A percentile compares a stretch with the other conserved stretches of the same genome.
Conservation (phyloP, 371 early-diverging fungal genomes). For the Phascolomyces articulosus region DNA sequence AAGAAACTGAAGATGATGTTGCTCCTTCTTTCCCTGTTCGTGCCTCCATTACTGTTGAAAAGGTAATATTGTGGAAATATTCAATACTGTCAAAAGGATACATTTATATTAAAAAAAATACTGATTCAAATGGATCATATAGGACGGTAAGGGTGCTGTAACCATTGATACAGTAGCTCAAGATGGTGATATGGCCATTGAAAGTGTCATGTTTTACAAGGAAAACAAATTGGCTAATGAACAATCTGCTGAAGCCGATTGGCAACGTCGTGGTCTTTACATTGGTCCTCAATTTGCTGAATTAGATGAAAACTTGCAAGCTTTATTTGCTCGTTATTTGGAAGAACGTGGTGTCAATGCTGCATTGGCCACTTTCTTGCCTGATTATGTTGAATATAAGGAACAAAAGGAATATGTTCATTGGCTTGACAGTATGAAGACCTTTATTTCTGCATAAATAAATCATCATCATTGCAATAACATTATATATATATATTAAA, state of each 20-base stretch:
- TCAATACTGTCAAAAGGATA: too few relatives aligned
- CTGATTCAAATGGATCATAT: too few relatives aligned
- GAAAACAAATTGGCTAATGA: conserved; percentile 70
- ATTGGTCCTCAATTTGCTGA: conserved; percentile 92
- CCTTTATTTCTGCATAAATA: conserved; percentile 73
- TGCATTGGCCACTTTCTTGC: conserved; percentile 82
- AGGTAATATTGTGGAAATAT: conserved; percentile 51
- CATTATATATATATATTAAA: too few relatives aligned
- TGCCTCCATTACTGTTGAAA: conserved; percentile 81
- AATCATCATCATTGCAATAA: too few relatives aligned
- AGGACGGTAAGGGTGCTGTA: conserved; percentile 74
- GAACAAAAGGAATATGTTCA: conserved; percentile 91
- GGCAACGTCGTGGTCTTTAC: conserved; percentile 88
- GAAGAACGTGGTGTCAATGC: conserved; percentile 89
- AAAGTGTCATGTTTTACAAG: conserved; percentile 76
- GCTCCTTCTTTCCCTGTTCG: conserved; percentile 73
- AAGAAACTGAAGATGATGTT: conserved; percentile 58
- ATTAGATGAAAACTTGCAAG: conserved; percentile 87
- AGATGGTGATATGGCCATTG: conserved; percentile 87
- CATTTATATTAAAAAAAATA: too few relatives aligned
- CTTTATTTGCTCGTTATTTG: conserved; percentile 80
- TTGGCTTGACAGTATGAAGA: conserved; percentile 84
- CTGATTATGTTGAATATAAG: conserved; percentile 90
- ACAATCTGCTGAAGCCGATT: conserved; percentile 87
- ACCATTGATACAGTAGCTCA: conserved; percentile 80